Base-by-base conservation (phyloP, 176 grass and related monocot species). In the Carex cristatella region DNA sequence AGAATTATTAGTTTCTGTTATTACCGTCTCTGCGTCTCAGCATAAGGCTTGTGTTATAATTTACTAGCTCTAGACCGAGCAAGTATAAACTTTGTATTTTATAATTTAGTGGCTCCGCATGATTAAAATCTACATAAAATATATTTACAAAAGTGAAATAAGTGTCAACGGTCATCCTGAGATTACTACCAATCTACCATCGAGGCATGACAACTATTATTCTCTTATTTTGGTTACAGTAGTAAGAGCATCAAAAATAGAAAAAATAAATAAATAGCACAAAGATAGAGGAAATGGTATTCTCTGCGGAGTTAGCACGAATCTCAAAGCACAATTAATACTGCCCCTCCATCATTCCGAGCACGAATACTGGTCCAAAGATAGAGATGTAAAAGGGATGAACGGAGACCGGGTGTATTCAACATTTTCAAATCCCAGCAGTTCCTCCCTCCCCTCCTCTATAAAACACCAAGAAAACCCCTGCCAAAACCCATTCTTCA, bases 381-480 rank as follows among this genome's bases (percentile, higher is more conserved):
- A 37, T 44, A n/a, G 23, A 28, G 61, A 28, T 16, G 18, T 19
- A 19, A 16, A 62, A 3, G 27, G 31, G 12, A 9, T 5, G 4
- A 13, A 78, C 74, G 5, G 28, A 78, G 4, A 57, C 44, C 15
- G 30, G 30, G 61, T 67, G 44, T 10, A 83, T 55, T 54, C 81
- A 67, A 68, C 46, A 69, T 35, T 19, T 83, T 31, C 7, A 65
- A 69, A 83, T 55, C 5, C 1, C 23, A 30, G 23, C 23, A 46
- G 19, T 28, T 66, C 60, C 79, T 19, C 79, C 32, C 28, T 81
- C 60, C 42, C 31, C 80, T 32, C 40, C 37, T 64, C 60, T 82
- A 83, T 83, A 83, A 83, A 83, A 83, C n/a, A 27, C 62, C 28
- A 83, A 13, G n/a, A 13, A 83, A 83, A 83, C 61, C 79, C 55